Conservation (phyloP, 1,139 yeast genomes). For the Arxiozyma telluris region DNA sequence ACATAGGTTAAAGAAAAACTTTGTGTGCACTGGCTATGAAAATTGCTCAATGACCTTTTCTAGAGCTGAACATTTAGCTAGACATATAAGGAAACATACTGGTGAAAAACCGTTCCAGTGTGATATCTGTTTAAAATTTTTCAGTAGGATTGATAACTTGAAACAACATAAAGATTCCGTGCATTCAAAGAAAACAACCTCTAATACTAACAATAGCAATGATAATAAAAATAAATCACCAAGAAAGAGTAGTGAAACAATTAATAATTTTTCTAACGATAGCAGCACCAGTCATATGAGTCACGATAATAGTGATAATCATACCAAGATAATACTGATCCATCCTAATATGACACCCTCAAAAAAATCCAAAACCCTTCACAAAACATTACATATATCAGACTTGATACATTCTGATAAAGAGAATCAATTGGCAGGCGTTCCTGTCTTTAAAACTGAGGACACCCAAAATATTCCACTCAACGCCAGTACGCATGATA, state of each 20-base stretch:
- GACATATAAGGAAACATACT: conserved; percentile 89
- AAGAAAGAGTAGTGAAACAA: too few species aligned
- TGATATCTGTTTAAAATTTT: conserved; percentile 68
- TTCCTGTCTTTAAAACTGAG: not conserved
- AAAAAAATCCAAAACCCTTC: not conserved
- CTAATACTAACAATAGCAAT: not conserved
- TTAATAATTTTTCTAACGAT: too few species aligned
- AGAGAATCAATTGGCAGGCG: not conserved
- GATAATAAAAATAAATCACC: not conserved
- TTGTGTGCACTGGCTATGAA: conserved; percentile 84
- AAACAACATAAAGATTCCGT: conserved; percentile 92
- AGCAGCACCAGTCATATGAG: too few species aligned
- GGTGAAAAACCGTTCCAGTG: conserved; percentile 94
- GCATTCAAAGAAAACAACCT: conserved; percentile 34
- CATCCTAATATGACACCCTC: not conserved
- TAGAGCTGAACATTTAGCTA: conserved; percentile 80
- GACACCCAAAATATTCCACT: not conserved
- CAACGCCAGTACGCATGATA: not conserved
- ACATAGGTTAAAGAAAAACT: conserved; percentile 44
- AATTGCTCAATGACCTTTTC: conserved; percentile 86
- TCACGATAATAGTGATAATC: not conserved
- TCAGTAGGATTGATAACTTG: conserved; percentile 77
- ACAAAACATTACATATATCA: too few species aligned
- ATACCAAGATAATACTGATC: not conserved
- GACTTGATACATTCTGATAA: not conserved